Base-by-base conservation (phyloP, 2,329 filamentous ascomycete species). In the Teratosphaeria viscida region DNA sequence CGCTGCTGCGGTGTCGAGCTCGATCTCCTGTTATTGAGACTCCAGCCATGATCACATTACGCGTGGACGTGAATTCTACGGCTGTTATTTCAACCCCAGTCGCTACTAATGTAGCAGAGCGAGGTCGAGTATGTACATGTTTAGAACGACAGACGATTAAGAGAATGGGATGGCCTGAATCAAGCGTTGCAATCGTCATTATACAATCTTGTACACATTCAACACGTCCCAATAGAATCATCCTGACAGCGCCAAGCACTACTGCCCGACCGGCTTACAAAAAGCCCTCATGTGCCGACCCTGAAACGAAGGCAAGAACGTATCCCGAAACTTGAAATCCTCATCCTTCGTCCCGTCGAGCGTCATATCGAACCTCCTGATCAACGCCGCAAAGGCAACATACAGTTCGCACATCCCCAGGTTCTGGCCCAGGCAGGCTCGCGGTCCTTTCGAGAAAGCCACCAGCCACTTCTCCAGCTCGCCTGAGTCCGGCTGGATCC, bases 401-500 rank as follows among this genome's bases (percentile, higher is more conserved):
- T 54, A 54, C 52, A 54, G 19, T 26, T 54, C 52, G 32, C 52
- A 54, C 32, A 32, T 32, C 7, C 19, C 52, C 6, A 54, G 52
- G 8, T 54, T 54, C 26, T 32, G 52, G 23, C 52, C 52, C 12
- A 54, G 26, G 52, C 52, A 53, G 23, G 14, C 19, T 53, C 52
- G 52, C 19, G 52, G 52, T 27, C 52, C 16, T 53, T 19, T 53
- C 29, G 52, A 32, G 52, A 43, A 43, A 14, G 37, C 12, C 7
- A 43, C 37, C 16, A 43, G 37, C 37, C 37, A 43, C 11, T 14
- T 43, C 37, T 43, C 37, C 11, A 43, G 37, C 37, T 43, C 10
- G 12, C 37, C 37, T 43, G 37, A 43, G 5, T 68, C 64, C 1
- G 57, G 64, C 10, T 73, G 63, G 6, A 71, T 62, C 70, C 70